Conservation (phyloP, 192 early-diverging fungal species). For the Podila horticola region DNA sequence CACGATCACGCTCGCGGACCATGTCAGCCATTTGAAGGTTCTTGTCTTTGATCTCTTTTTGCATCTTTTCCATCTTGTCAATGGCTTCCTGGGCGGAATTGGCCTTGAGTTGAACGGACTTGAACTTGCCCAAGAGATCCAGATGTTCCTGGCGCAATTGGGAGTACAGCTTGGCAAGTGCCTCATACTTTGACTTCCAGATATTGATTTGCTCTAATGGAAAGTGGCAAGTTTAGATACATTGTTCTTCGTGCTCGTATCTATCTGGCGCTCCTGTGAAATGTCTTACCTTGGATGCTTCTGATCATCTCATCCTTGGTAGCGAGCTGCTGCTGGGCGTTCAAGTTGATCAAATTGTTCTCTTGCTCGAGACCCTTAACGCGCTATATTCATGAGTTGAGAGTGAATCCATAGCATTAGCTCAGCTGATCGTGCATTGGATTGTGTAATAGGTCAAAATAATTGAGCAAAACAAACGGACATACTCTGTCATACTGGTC, state of each 20-base stretch:
- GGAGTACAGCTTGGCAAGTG: conserved; percentile 97
- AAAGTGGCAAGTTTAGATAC: neutral
- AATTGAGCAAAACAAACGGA: neutral
- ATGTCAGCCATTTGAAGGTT: conserved; percentile 78
- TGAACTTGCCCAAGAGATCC: conserved; percentile 92
- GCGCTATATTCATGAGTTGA: conserved; percentile 53
- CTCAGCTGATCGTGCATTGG: neutral
- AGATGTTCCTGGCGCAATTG: conserved; percentile 96
- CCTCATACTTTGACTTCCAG: conserved; percentile 98
- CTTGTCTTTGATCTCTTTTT: conserved; percentile 76
- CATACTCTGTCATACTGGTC: conserved; percentile 86
- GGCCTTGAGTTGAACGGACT: conserved; percentile 82
- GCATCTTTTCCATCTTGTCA: conserved; percentile 82
- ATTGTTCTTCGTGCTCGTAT: neutral
- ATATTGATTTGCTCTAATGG: conserved; percentile 87
- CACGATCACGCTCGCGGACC: conserved; percentile 91
- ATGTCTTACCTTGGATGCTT: conserved; percentile 74
- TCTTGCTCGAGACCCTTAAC: conserved; percentile 90
- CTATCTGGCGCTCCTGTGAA: neutral
- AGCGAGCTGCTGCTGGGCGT: conserved; percentile 75
- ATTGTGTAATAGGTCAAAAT: neutral
- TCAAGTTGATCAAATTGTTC: conserved; percentile 73
- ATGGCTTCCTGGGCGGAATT: conserved; percentile 88
- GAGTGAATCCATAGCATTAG: neutral
- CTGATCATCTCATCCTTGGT: conserved; percentile 90